Conservation (phyloP, 2,329 filamentous ascomycete genomes). For the Botrytis sinoallii region DNA sequence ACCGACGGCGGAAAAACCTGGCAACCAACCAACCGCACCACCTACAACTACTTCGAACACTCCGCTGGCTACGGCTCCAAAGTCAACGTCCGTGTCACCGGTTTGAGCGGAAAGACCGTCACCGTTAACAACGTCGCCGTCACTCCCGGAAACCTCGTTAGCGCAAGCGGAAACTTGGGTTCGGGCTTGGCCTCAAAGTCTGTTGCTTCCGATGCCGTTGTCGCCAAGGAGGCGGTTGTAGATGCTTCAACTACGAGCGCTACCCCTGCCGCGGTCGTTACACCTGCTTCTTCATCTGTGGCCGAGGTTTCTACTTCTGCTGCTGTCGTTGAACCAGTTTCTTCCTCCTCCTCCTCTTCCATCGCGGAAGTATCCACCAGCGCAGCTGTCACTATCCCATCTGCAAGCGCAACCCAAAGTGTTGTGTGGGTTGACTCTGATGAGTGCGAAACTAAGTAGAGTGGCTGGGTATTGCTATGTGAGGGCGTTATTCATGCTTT, state of each 20-base stretch:
- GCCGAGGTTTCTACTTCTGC: neutral
- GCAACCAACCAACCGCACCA: slow-evolving; percentile 51
- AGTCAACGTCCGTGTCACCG: slow-evolving; percentile 56
- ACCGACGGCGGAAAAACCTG: slow-evolving; percentile 58
- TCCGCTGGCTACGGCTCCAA: slow-evolving; percentile 53
- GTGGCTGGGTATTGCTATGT: neutral
- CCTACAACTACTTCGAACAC: slow-evolving; percentile 63
- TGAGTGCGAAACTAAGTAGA: neutral
- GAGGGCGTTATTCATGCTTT: neutral
- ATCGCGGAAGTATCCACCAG: no score
- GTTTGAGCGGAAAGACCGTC: slow-evolving; percentile 49
- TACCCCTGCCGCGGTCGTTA: neutral
- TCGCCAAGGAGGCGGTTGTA: no score
- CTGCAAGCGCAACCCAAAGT: neutral
- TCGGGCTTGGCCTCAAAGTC: neutral
- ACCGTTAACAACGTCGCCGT: slow-evolving; percentile 51
- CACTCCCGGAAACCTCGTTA: slow-evolving; percentile 22
- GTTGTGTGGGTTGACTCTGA: slow-evolving; percentile 4
- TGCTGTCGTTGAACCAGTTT: neutral
- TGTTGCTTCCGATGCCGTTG: neutral
- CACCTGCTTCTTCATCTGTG: neutral
- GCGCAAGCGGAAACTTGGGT: slow-evolving; percentile 32
- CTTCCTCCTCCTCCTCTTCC: neutral
- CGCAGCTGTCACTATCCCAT: no score
- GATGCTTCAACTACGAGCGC: neutral